Base-by-base conservation (phyloP, 495 filamentous ascomycete genomes). In the Penicillium canescens region DNA sequence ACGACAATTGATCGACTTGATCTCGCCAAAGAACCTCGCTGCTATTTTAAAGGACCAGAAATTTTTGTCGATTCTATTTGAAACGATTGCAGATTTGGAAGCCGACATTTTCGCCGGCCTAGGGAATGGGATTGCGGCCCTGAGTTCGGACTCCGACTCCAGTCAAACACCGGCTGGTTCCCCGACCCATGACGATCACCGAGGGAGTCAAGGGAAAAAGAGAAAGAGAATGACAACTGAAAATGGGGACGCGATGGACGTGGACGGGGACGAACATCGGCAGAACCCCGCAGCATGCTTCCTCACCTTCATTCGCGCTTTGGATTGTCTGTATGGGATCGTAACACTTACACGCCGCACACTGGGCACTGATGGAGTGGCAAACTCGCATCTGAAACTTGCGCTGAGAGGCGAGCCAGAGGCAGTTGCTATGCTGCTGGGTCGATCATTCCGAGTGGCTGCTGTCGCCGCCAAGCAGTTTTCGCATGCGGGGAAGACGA, bases 331-430 rank as follows among this genome's bases (percentile, higher is more conserved):
- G 10, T 73, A 73, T 46, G 70, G 66, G 36, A 54, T 67, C 23
- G 63, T 64, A 28, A 51, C 43, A 46, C 66, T 70, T 50, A 62
- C 50, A 28, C 67, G 57, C 35, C 63, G 50, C 35, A 69, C 55
- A 18, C 53, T 56, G 31, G 59, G 56, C 14, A 46, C 60, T 11
- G 64, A 72, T 45, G 74, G 71, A 36, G 70, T 78, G 33, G 69
- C 73, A 23, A 73, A 72, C 33, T 80, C 82, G 34, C 79, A 82
- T 56, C 73, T 85, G 50, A 78, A 74, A 50, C 69, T 78, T 43
- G 75, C 74, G 9, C 59, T 86, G 21, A 71, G 70, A 57, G 76
- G 73, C 2, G 69, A 77, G 31, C 72, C 74, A 8, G 74, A 77
- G 48, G 64, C 74, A 20, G 69, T 78, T 37, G 80, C 81, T 13